Percentiles rank a stretch among this genome's conserved stretches.
Conservation (phyloP, 192 early-diverging fungal species). For the Phlyctochytrium arcticum region DNA sequence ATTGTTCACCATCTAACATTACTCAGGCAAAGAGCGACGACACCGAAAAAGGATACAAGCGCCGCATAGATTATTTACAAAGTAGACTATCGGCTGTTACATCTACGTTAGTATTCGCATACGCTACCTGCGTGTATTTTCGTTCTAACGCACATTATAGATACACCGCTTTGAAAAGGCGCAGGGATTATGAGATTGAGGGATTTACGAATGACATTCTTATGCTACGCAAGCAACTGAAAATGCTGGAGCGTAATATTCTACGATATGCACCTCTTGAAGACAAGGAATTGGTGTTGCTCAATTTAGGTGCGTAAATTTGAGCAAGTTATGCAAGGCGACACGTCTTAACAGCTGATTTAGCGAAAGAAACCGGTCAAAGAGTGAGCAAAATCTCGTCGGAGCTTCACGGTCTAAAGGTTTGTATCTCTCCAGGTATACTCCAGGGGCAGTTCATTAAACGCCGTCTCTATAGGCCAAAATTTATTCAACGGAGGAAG, state of each 20-base stretch:
- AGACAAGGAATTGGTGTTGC: constrained; percentile 50
- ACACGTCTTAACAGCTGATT: not conserved
- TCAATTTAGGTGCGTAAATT: constrained; percentile 36
- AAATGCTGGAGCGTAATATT: constrained; percentile 48
- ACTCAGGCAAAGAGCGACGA: constrained; percentile 26
- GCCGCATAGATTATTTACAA: constrained; percentile 23
- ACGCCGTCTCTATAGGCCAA: constrained; percentile 21
- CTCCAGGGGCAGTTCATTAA: not conserved
- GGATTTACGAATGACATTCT: constrained; percentile 65
- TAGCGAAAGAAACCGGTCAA: constrained; percentile 37
- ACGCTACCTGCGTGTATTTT: too few species aligned
- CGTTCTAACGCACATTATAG: too few species aligned
- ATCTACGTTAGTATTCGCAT: constrained; percentile 26
- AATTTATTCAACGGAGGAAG: constrained; percentile 35
- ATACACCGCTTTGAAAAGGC: constrained; percentile 46
- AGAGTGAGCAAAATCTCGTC: constrained; percentile 37
- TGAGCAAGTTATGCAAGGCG: not conserved
- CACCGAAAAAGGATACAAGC: constrained; percentile 20
- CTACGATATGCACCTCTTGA: constrained; percentile 56
- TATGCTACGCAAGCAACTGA: constrained; percentile 47
- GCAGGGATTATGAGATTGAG: constrained; percentile 62
- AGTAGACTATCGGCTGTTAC: constrained; percentile 22
- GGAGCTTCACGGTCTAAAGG: constrained; percentile 40
- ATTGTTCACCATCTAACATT: constrained; percentile 3
- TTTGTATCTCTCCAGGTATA: not conserved